Conservation (phyloP, 2,329 filamentous ascomycete species). For the Aspergillus intermedius region DNA sequence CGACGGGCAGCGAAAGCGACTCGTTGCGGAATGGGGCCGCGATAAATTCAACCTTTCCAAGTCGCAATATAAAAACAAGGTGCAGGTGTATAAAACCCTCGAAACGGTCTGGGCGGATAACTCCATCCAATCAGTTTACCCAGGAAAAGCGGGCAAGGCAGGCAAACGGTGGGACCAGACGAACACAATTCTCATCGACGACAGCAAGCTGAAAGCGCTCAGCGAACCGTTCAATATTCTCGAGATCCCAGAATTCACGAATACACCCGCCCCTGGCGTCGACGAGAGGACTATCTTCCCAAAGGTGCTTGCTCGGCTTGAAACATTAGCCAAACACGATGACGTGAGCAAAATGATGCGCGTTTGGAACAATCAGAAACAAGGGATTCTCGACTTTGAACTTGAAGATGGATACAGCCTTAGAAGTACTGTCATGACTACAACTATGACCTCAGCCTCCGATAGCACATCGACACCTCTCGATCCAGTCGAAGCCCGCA, state of each 20-base stretch:
- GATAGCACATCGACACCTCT: neutral
- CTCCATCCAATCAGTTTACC: constrained; percentile 39
- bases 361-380: constrained; percentile 23
- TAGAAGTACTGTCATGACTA: too few species aligned
- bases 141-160: constrained; percentile 17
- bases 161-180: constrained; percentile 65
- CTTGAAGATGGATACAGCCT: neutral
- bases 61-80: constrained; percentile 60
- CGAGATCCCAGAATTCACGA: constrained; percentile 67
- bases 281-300: constrained; percentile 41
- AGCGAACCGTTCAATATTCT: constrained; percentile 80
- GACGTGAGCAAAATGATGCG: constrained; percentile 42
- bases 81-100: constrained; percentile 87
- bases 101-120: constrained; percentile 60
- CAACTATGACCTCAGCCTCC: neutral
- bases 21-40: constrained; percentile 71
- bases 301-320: constrained; percentile 49
- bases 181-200: constrained; percentile 87
- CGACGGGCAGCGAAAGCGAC: constrained; percentile 43
- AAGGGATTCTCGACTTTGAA: neutral
- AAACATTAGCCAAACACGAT: constrained; percentile 43
- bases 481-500: constrained; percentile 10
- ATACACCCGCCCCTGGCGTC: constrained; percentile 34
- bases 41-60: constrained; percentile 64
- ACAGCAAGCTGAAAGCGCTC: constrained; percentile 70